A percentile compares a stretch with the other conserved stretches of the same genome.
Conservation (phyloP, 768 basidiomycete genomes). For the Termitomyces heimii region DNA sequence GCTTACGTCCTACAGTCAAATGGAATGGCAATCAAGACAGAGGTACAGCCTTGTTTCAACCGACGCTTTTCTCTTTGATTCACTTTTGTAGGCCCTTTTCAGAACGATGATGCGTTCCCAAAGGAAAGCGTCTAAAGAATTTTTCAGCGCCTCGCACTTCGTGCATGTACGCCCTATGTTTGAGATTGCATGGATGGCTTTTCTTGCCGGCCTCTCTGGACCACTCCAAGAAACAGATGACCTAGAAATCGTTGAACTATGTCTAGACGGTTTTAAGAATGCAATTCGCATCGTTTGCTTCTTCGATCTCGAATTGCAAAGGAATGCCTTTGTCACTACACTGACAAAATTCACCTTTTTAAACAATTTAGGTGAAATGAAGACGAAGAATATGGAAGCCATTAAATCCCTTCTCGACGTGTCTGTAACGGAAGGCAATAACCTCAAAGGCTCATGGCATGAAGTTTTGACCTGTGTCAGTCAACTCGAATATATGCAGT, state of each 20-base stretch:
- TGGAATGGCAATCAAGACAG: slow-evolving; percentile 95
- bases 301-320: slow-evolving; percentile 94
- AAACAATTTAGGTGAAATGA: slow-evolving; percentile 98
- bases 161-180: slow-evolving; percentile 99
- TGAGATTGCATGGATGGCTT: slow-evolving; percentile 98
- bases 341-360: slow-evolving; percentile 96
- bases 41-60: slow-evolving; percentile 41
- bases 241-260: slow-evolving; percentile 84
- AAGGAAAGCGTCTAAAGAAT: slow-evolving; percentile 79
- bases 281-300: slow-evolving; percentile 97
- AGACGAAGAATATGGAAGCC: slow-evolving; percentile 98
- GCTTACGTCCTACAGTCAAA: slow-evolving; percentile 94
- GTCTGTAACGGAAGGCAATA: slow-evolving; percentile 94
- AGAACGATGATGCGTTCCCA: slow-evolving; percentile 89
- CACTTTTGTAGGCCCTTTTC: slow-evolving; percentile 67
- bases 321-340: slow-evolving; percentile 98
- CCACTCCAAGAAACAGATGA: slow-evolving; percentile 96
- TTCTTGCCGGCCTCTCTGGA: slow-evolving; percentile 90
- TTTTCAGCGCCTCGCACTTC: slow-evolving; percentile 94
- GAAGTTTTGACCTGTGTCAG: slow-evolving; percentile 97
- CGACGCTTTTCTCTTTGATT: neutral
- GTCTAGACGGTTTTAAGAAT: slow-evolving; percentile 92
- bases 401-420: slow-evolving; percentile 94
- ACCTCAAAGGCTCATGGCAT: slow-evolving; percentile 92
- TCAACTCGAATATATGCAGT: slow-evolving; percentile 97